Conservation (phyloP, 1,284 basidiomycete genomes). For the Pascua sp. region DNA sequence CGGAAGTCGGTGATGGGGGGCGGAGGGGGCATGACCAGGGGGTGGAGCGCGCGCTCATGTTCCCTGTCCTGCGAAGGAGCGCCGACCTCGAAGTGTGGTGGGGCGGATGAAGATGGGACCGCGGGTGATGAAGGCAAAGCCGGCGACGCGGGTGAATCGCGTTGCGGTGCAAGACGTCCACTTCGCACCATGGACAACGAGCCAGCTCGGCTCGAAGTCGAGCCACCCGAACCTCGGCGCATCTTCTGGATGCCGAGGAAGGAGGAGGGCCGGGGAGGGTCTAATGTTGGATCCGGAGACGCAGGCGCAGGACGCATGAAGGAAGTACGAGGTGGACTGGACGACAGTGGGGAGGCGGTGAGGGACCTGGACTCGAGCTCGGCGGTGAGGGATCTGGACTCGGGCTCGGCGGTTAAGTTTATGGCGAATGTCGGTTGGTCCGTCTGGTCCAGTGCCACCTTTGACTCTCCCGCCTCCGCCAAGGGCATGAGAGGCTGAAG, state of each 20-base stretch:
- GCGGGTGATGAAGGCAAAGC: neutral
- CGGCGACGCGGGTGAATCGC: constrained; percentile 3
- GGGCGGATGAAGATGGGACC: neutral
- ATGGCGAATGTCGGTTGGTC: too few species aligned
- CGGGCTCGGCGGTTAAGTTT: neutral
- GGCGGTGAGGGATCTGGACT: neutral
- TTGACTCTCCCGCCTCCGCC: constrained; percentile 14
- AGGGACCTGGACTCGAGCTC: neutral
- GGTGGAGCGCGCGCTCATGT: too few species aligned
- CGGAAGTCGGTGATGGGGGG: neutral
- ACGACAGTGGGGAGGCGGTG: neutral
- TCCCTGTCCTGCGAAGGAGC: too few species aligned
- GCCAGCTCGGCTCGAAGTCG: constrained; percentile 37
- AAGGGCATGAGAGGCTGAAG: constrained; percentile 6
- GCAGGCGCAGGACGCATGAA: neutral
- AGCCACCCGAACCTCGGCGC: constrained; percentile 20
- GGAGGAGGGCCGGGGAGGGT: constrained; percentile 4
- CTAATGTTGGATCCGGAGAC: neutral
- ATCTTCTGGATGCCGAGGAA: constrained; percentile 10
- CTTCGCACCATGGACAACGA: constrained; percentile 40
- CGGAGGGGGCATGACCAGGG: neutral
- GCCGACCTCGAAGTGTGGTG: too few species aligned
- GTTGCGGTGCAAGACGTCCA: constrained; percentile 26
- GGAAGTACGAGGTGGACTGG: neutral
- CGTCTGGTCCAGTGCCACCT: constrained; percentile 1